A percentile compares a stretch with the other conserved stretches of the same genome.
These are phyloP conservation scores for Trametes cingulata DNA, from an alignment of 768 basidiomycete genomes.

Conservation along the genomic window DNA sequence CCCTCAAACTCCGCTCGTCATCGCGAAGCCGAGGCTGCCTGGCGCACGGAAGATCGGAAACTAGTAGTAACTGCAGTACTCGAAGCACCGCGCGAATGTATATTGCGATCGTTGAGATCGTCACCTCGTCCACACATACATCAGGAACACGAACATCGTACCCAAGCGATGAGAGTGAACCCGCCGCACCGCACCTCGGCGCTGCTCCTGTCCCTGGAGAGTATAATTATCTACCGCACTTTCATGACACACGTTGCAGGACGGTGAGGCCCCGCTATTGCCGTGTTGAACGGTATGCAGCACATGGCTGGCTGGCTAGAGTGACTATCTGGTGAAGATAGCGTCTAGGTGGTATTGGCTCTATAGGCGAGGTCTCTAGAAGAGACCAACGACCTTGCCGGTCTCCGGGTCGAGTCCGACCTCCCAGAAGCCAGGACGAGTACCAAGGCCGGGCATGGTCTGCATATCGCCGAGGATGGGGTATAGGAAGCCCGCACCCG, in stretches of 20 bases:
- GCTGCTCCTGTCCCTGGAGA: constrained; percentile 11
- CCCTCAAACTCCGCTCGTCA: constrained; percentile 6
- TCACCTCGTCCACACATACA: background rate
- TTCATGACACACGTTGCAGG: constrained; percentile 11
- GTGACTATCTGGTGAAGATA: constrained; percentile 35
- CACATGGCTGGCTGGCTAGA: constrained; percentile 29
- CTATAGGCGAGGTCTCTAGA: constrained; percentile 45
- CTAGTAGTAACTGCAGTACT: background rate
- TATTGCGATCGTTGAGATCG: constrained; percentile 16
- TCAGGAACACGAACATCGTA: background rate
- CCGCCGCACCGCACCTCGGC: constrained; percentile 16
- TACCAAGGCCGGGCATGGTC: constrained; percentile 96
- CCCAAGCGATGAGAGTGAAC: background rate
- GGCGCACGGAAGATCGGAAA: constrained; percentile 33
- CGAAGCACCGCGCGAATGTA: background rate
- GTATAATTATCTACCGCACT: constrained; percentile 11
- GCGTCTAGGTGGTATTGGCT: constrained; percentile 15
- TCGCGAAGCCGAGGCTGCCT: constrained; percentile 37
- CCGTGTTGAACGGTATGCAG: constrained; percentile 44
- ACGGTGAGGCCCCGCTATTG: constrained; percentile 20
- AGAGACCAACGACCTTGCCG: constrained; percentile 84
- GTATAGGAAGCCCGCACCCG: constrained; percentile 95
- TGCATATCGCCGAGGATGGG: constrained; percentile 96
- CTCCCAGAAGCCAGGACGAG: constrained; percentile 93
- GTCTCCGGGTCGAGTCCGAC: constrained; percentile 78